Evolutionary conservation across 2,329 filamentous ascomycete species (phyloP), one percentile per base, ranked within the genome.

Genomic region (Fusarium verrucosum): DNA sequence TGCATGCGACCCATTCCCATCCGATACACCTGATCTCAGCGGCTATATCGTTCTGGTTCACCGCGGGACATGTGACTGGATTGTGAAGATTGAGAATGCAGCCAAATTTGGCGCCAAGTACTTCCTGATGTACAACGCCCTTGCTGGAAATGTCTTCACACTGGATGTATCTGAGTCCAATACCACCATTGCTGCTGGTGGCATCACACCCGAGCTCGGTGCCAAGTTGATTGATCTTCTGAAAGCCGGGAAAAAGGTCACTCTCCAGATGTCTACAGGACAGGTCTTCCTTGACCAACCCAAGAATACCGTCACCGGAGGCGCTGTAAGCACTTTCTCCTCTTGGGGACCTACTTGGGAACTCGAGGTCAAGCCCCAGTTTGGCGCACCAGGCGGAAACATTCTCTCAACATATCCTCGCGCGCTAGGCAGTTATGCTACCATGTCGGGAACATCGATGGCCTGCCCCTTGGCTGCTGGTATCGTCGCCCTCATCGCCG

Each of bases 301-400:
- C 41, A 37, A 71, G 47, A 85, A 86, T 73, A 72, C 70, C 4
- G 51, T 68, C 3, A 82, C 80, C 1, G 84, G 82, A 2, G 87
- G 86, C 4, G 82, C 80, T 47, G 69, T 84, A 22, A 86, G 82
- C 68, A 75, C 74, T 8, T 87, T 77, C 72, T 85, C 82, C 44
- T 83, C 81, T 20, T 89, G 86, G 86, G 86, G 86, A 10, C 86
- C 86, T 4, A 86, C 82, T 13, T 88, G 80, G 71, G 85, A 88
- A 66, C 76, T 85, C 54, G 80, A 83, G 45, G 73, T 84, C 52
- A 86, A 86, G 74, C 85, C 85, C 2, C 80, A 86, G 66, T 73
- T 87, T 41, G 82, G 80, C 23, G 77, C 83, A 3, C 82, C 84
- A 5, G 85, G 86, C 46, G 84, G 84, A 43, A 79, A 79, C 50